Percentiles rank a stretch among this genome's conserved stretches.
Conservation (phyloP, 78 protist genomes). For the Dictyostelium capitatum region DNA sequence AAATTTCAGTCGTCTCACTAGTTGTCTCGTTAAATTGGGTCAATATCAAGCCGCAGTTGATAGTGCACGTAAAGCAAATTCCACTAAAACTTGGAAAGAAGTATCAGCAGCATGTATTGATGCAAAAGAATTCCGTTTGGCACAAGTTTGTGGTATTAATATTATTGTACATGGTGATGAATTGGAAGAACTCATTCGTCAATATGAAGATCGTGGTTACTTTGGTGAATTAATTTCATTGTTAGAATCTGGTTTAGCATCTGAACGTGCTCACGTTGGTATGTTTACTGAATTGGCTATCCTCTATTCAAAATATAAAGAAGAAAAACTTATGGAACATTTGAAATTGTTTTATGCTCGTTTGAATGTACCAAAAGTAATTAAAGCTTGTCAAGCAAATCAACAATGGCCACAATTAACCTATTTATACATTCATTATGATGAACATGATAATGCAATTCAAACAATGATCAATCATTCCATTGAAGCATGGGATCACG, state of each 20-base stretch:
- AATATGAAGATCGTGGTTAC: constrained; percentile 95
- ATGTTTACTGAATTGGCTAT: constrained; percentile 99
- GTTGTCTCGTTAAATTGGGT: constrained; percentile 94
- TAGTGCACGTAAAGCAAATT: constrained; percentile 99
- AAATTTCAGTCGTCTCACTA: constrained; percentile 96
- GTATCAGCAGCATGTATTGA: constrained; percentile 98
- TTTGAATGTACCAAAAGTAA: constrained; percentile 96
- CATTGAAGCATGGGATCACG: constrained; percentile 97
- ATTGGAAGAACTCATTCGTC: constrained; percentile 89
- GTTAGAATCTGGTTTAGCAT: constrained; percentile 94
- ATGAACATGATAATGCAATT: constrained; percentile 98
- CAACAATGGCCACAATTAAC: constrained; percentile 97
- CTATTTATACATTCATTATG: constrained; percentile 96
- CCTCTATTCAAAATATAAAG: constrained; percentile 96
- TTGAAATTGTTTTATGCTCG: constrained; percentile 92
- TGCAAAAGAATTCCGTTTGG: constrained; percentile 97
- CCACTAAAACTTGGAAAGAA: constrained; percentile 98
- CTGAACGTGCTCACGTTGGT: constrained; percentile 98
- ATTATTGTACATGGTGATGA: constrained; percentile 98
- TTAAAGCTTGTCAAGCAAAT: constrained; percentile 91
- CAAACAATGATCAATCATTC: constrained; percentile 97
- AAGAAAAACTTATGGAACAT: constrained; percentile 98
- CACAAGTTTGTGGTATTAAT: constrained; percentile 98
- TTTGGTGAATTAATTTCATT: constrained; percentile 95
- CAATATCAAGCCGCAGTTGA: constrained; percentile 98